A percentile compares a stretch with the other conserved stretches of the same genome.
These are phyloP conservation scores for Clonostachys solani DNA, from an alignment of 2,329 filamentous ascomycete species.

Conservation along the genomic window DNA sequence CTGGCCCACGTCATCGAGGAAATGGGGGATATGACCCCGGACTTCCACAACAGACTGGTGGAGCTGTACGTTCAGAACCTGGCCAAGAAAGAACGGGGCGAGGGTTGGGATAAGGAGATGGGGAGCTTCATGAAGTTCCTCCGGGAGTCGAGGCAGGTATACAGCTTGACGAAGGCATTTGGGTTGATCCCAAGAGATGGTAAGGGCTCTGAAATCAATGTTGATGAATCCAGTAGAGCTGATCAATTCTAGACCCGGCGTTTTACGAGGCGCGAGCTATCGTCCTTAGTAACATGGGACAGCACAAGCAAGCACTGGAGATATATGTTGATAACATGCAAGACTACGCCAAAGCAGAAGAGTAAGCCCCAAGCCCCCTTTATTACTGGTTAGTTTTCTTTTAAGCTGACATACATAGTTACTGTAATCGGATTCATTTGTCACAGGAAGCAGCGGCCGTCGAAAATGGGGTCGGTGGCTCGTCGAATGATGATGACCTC, in stretches of 20 bases:
- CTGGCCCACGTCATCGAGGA: slow-evolving; percentile 89
- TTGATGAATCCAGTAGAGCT: slow-evolving; percentile 2
- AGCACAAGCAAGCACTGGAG: slow-evolving; percentile 91
- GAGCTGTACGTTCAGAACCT: slow-evolving; percentile 63
- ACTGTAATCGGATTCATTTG: slow-evolving; percentile 85
- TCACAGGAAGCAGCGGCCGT: slow-evolving; percentile 40
- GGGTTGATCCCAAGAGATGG: slow-evolving; percentile 74
- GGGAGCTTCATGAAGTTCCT: slow-evolving; percentile 71
- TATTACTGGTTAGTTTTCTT: slow-evolving; percentile 9
- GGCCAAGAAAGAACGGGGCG: slow-evolving; percentile 32
- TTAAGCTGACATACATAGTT: slow-evolving; percentile 37
- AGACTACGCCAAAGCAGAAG: slow-evolving; percentile 86
- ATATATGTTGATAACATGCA: slow-evolving; percentile 96
- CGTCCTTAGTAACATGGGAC: slow-evolving; percentile 89
- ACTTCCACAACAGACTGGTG: slow-evolving; percentile 82
- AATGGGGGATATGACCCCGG: slow-evolving; percentile 76
- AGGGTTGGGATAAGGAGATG: slow-evolving; percentile 54
- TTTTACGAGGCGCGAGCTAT: slow-evolving; percentile 91
- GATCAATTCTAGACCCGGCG: slow-evolving; percentile 55
- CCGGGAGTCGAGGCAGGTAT: slow-evolving; percentile 65
- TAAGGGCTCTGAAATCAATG: slow-evolving; percentile 30
- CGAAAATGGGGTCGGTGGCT: slow-evolving; percentile 37
- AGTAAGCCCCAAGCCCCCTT: slow-evolving; percentile 49
- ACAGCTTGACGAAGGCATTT: slow-evolving; percentile 76
- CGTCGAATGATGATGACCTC: slow-evolving; percentile 26